A percentile compares a stretch with the other conserved stretches of the same genome.
Evolutionary conservation across 805 yeast genomes (phyloP).

Genomic region (Pichia cephalocereana): DNA sequence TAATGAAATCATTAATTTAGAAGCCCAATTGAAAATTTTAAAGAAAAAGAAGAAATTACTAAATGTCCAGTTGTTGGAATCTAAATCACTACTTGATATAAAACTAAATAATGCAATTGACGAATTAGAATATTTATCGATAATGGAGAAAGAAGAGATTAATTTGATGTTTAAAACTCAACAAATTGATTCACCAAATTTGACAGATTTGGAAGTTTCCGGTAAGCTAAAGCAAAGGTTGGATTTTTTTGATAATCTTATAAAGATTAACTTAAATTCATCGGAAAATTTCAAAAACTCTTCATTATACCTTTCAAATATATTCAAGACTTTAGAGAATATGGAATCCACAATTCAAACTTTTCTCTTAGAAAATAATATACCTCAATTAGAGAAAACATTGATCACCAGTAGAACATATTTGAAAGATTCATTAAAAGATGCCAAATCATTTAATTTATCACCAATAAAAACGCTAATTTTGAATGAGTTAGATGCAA

Average conservation of each 20-base stretch:
- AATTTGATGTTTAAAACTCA: conserved; percentile 1
- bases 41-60: conserved; percentile 28
- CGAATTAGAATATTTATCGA: conserved; percentile 18
- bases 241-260: conserved; percentile 19
- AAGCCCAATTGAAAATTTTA: conserved; percentile 26
- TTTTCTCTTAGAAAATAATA: conserved; percentile 10
- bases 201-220: conserved; percentile 8
- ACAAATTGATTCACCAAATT: background rate
- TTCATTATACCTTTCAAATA: conserved; percentile 17
- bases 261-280: background rate
- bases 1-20: conserved; percentile 31
- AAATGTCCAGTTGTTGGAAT: conserved; percentile 31
- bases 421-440: conserved; percentile 10
- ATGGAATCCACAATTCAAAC: conserved; percentile 17
- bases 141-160: conserved; percentile 15
- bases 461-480: conserved; percentile 13
- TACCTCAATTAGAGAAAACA: conserved; percentile 11
- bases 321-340: conserved; percentile 16
- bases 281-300: conserved; percentile 18
- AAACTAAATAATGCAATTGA: conserved; percentile 36
- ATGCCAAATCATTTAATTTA: conserved; percentile 10
- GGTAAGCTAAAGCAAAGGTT: conserved; percentile 19
- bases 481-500: conserved; percentile 19
- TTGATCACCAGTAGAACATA: conserved; percentile 8
- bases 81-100: conserved; percentile 43